These are phyloP conservation scores for Aspergillus panamensis DNA, from an alignment of 495 filamentous ascomycete genomes.

Conservation along the genomic window DNA sequence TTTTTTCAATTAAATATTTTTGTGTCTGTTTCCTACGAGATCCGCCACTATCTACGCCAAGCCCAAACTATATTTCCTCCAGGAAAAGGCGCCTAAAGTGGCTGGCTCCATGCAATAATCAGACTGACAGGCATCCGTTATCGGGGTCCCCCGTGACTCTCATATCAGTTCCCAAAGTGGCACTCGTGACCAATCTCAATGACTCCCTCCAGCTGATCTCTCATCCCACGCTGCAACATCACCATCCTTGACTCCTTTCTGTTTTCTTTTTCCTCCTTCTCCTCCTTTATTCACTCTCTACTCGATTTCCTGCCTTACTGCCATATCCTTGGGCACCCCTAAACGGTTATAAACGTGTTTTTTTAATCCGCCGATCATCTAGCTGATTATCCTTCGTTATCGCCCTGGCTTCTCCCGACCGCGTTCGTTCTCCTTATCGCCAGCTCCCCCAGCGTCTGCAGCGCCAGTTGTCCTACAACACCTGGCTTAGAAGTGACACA, in stretches of 20 bases:
- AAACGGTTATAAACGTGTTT: not conserved
- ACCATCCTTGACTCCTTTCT: not conserved
- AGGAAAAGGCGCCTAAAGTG: not conserved
- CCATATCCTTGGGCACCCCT: not conserved
- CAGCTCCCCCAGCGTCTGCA: not conserved
- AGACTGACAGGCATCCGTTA: not conserved
- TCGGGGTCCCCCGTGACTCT: not conserved
- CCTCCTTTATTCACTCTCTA: not conserved
- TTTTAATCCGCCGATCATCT: not conserved
- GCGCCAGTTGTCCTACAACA: not conserved
- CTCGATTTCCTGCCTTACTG: not conserved
- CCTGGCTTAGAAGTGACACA: not conserved
- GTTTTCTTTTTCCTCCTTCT: not conserved
- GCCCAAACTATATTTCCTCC: too few relatives aligned
- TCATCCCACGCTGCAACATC: not conserved
- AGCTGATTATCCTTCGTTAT: conserved; percentile 2
- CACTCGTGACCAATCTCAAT: conserved; percentile 2
- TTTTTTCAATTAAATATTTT: not conserved
- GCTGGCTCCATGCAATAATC: not conserved
- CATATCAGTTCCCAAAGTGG: not conserved
- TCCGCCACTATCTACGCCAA: too few relatives aligned
- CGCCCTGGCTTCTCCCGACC: not conserved
- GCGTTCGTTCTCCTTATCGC: not conserved
- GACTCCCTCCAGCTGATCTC: not conserved
- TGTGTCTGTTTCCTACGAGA: not conserved